Evolutionary conservation across 306 rosid species (phyloP).

Genomic region (cucumber (Cucumis sativus)): Cucumber_9930_V3 NC_026657.2:31957001-31957500

Average conservation of each 20-base stretch:
- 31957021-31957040: constrained; percentile 2
- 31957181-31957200: constrained; percentile 63
- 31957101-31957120: constrained; percentile 10
- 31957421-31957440: constrained; percentile 77
- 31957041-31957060: not conserved
- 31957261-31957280: constrained; percentile 10
- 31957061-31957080: no score
- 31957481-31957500: constrained; percentile 81
- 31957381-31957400: no score
- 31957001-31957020: not conserved
- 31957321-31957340: not conserved
- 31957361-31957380: not conserved
- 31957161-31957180: constrained; percentile 41
- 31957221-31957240: constrained; percentile 9
- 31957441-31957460: constrained; percentile 75
- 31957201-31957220: constrained; percentile 31
- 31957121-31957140: constrained; percentile 50
- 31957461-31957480: constrained; percentile 74
- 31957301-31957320: constrained; percentile 19
- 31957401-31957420: constrained; percentile 2
- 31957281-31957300: not conserved
- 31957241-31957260: not conserved
- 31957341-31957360: not conserved
- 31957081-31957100: not conserved
- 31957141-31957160: constrained; percentile 35